Percentiles rank a stretch among this genome's conserved stretches.
Evolutionary conservation across 305 asterid genomes (phyloP).

Genomic region (Fraxinus ornus): DNA sequence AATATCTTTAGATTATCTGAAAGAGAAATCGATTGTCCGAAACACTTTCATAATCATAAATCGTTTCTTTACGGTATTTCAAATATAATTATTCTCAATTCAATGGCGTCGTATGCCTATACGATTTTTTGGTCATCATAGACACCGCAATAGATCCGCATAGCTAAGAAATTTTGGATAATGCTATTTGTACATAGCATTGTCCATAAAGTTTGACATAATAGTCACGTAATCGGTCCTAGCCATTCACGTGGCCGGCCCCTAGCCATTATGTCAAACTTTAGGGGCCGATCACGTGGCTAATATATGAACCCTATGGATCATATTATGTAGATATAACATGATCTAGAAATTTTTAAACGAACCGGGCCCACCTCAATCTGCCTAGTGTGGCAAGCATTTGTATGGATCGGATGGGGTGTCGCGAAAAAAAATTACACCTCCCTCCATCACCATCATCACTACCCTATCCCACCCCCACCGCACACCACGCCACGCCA

Average conservation of each 20-base stretch:
- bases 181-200: too few relatives aligned
- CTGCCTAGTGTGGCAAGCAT: background rate
- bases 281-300: too few relatives aligned
- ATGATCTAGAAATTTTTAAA: background rate
- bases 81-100: background rate
- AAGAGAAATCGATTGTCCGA: background rate
- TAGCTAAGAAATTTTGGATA: background rate
- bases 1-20: too few relatives aligned
- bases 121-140: background rate
- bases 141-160: background rate
- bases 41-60: background rate
- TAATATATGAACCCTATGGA: too few relatives aligned
- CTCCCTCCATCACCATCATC: background rate
- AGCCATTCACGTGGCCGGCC: too few relatives aligned
- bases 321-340: too few relatives aligned
- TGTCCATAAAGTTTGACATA: too few relatives aligned
- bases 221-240: too few relatives aligned
- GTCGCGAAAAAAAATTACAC: background rate
- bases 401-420: background rate
- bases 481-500: background rate
- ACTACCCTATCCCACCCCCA: background rate
- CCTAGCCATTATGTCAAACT: too few relatives aligned
- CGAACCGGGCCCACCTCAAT: background rate
- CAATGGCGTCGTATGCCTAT: background rate
- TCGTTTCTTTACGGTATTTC: background rate